Base-by-base conservation (phyloP, 192 early-diverging fungal species). In the Mortierella alpina region DNA sequence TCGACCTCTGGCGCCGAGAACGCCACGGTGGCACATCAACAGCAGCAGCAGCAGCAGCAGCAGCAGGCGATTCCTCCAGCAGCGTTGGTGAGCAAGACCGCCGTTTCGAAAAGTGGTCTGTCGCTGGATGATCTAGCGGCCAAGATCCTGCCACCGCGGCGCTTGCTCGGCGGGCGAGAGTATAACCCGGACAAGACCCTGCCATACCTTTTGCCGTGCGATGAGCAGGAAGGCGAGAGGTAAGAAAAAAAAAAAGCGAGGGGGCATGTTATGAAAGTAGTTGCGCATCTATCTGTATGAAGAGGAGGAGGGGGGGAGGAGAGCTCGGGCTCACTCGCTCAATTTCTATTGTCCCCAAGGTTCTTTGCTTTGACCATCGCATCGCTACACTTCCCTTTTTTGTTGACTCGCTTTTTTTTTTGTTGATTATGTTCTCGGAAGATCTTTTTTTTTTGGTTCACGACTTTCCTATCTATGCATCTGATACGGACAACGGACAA, bases 211-310 rank as follows among this genome's bases (percentile, higher is more conserved):
- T 42, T 80, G 66, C 77, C 77, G 2, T 80, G 77, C 23, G 77
- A 80, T 52, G 77, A 80, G 49, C 77, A 80, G 55, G 77, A 80
- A 20, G 46, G 77, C 8, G 77, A 80, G 20, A 62, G 77, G 77
- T 72, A 80, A 60, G 3, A 31, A 31, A 31, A 31, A 31, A 3
- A 31, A 31, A n/a, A n/a, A n/a, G n/a, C n/a, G n/a, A n/a, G n/a
- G n/a, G n/a, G n/a, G n/a, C n/a, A n/a, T n/a, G n/a, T n/a, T n/a
- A n/a, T n/a, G n/a, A n/a, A n/a, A n/a, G n/a, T n/a, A n/a, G n/a
- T n/a, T n/a, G n/a, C n/a, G n/a, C n/a, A n/a, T n/a, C n/a, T n/a
- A n/a, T n/a, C n/a, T n/a, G n/a, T n/a, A n/a, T n/a, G n/a, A n/a
- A n/a, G n/a, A n/a, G n/a, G n/a, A n/a, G n/a, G n/a, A n/a, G n/a